phyloP scores from a whole-genome alignment of 441 rosid species.

The Arabidopsis hybrid region DNA sequence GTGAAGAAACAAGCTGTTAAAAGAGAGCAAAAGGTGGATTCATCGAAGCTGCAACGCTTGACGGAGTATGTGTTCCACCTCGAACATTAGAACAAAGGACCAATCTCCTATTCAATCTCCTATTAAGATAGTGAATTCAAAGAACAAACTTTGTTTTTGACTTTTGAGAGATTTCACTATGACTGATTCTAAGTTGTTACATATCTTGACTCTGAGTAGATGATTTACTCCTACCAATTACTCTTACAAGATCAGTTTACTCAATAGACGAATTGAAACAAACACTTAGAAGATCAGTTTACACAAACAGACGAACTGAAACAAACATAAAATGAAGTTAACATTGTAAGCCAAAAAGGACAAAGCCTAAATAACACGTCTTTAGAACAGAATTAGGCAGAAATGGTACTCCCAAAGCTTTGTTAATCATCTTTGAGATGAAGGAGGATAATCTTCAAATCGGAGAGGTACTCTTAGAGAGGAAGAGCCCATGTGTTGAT shows the following conservation, averaged over 20 bases:
- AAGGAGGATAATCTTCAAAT: not conserved
- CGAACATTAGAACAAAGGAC: slow-evolving; percentile 60
- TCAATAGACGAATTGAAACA: not conserved
- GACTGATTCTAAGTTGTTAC: not conserved
- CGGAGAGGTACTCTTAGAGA: not conserved
- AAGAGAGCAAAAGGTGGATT: slow-evolving; percentile 76
- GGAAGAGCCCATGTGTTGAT: not conserved
- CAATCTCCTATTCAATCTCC: too few species aligned
- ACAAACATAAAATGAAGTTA: not conserved
- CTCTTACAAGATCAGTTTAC: not conserved
- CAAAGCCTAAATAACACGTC: not conserved
- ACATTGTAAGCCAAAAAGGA: not conserved
- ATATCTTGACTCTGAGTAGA: not conserved
- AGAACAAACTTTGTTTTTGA: not conserved
- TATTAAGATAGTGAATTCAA: slow-evolving; percentile 1
- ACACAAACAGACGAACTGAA: too few species aligned
- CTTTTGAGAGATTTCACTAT: slow-evolving; percentile 17
- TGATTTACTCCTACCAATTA: not conserved
- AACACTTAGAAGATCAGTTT: not conserved
- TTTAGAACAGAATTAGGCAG: not conserved
- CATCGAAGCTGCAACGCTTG: slow-evolving; percentile 77
- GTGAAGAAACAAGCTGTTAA: slow-evolving; percentile 72
- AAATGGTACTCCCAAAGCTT: too few species aligned
- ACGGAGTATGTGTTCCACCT: slow-evolving; percentile 92
- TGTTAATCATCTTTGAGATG: not conserved